Percentiles rank a stretch among this genome's conserved stretches.
Evolutionary conservation across 768 basidiomycete genomes (phyloP).

Genomic region (Cytidiella melzeri): DNA sequence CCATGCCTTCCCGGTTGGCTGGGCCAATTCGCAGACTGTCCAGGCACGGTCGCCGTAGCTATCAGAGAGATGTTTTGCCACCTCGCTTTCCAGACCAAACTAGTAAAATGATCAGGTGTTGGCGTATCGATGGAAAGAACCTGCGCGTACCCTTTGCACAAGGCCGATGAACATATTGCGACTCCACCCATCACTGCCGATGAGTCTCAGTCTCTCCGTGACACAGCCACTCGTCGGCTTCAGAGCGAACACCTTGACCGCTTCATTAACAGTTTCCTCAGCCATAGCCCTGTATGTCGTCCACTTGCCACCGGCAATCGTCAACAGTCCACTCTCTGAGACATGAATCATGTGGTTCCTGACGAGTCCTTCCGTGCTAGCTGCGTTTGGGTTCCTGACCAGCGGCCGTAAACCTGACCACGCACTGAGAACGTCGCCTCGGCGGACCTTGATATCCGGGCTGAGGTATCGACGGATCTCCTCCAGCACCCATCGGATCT

Average conservation of each 20-base stretch:
- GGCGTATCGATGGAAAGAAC: not conserved
- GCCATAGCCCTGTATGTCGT: conserved; percentile 97
- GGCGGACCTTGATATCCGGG: conserved; percentile 88
- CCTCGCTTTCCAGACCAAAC: conserved; percentile 89
- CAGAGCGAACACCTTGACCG: conserved; percentile 73
- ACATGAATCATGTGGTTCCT: conserved; percentile 91
- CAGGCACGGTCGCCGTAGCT: conserved; percentile 96
- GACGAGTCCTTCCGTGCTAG: conserved; percentile 82
- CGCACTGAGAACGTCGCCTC: conserved; percentile 92
- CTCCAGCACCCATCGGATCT: conserved; percentile 94
- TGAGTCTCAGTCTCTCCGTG: conserved; percentile 74
- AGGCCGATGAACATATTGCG: conserved; percentile 96
- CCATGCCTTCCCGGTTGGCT: conserved; percentile 73
- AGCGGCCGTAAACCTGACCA: conserved; percentile 93
- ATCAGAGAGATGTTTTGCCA: conserved; percentile 89
- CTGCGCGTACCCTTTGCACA: conserved; percentile 69
- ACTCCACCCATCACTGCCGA: conserved; percentile 93
- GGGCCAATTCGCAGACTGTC: conserved; percentile 81
- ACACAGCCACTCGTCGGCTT: conserved; percentile 58
- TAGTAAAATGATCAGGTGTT: conserved; percentile 23
- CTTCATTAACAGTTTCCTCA: conserved; percentile 86
- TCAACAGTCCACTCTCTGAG: conserved; percentile 74
- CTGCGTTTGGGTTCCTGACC: conserved; percentile 71
- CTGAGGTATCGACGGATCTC: conserved; percentile 87
- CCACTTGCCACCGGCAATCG: conserved; percentile 98